Evolutionary conservation across 2,329 filamentous ascomycete genomes (phyloP).

Genomic region (Fusarium neocosmosporiellum): DNA sequence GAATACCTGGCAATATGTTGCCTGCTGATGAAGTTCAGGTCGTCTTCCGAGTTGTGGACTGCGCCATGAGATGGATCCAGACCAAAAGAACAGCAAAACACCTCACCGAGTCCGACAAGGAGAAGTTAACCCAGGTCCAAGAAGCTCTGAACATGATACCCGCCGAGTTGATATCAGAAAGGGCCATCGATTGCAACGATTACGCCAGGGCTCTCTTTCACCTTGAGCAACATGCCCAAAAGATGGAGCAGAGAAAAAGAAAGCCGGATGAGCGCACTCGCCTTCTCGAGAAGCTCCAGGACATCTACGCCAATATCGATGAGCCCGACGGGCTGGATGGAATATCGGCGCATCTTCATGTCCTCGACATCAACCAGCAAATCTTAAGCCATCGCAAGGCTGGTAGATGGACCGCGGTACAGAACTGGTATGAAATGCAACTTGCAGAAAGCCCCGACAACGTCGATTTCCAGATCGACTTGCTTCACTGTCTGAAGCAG

Average conservation of each 20-base stretch:
- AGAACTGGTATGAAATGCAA: constrained; percentile 97
- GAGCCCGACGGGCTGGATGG: constrained; percentile 97
- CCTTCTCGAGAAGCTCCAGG: constrained; percentile 82
- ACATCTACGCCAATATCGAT: constrained; percentile 97
- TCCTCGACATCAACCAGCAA: constrained; percentile 93
- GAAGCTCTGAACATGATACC: constrained; percentile 73
- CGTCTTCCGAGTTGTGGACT: constrained; percentile 91
- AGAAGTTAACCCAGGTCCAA: constrained; percentile 61
- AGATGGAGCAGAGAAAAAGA: constrained; percentile 57
- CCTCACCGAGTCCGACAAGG: constrained; percentile 55
- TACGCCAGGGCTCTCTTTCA: constrained; percentile 94
- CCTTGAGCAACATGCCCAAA: constrained; percentile 87
- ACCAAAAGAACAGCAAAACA: constrained; percentile 64
- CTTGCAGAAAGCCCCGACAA: constrained; percentile 83
- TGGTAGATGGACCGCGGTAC: constrained; percentile 91
- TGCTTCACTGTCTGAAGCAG: constrained; percentile 90
- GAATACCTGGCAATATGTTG: not conserved
- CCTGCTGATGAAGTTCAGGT: constrained; percentile 63
- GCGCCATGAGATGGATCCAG: constrained; percentile 90
- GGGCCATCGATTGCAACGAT: constrained; percentile 93
- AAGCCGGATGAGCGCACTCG: constrained; percentile 67
- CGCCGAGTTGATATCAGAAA: constrained; percentile 77
- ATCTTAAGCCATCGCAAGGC: constrained; percentile 93
- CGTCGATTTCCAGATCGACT: constrained; percentile 80
- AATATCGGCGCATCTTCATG: constrained; percentile 86